Percentiles rank a stretch among this genome's conserved stretches.
These are phyloP conservation scores for Breviolum minutum DNA, from an alignment of 73 alveolate species.

Conservation along the genomic window DNA sequence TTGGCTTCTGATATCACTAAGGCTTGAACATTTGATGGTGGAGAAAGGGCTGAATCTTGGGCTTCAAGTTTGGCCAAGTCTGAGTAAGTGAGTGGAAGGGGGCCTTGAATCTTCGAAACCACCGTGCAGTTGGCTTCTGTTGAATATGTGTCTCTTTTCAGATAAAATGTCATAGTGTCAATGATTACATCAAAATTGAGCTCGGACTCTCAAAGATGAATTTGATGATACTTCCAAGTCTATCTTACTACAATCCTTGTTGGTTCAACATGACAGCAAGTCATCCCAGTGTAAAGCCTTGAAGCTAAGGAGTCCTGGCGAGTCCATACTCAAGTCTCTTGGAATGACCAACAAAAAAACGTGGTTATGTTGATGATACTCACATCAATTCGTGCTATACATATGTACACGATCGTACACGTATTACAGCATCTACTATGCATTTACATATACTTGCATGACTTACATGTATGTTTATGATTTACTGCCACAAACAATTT, in stretches of 20 bases:
- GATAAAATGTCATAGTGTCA: not conserved
- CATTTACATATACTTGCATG: not conserved
- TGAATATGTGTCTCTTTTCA: too few species aligned
- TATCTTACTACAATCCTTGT: not conserved
- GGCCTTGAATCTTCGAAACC: too few species aligned
- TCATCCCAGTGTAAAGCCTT: not conserved
- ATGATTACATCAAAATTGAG: not conserved
- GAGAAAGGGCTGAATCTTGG: not conserved
- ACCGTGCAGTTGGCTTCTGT: too few species aligned
- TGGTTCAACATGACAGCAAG: not conserved
- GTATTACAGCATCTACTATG: not conserved
- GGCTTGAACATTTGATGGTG: constrained; percentile 16
- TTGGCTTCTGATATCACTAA: not conserved
- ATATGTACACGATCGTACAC: too few species aligned
- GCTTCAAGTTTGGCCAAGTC: too few species aligned
- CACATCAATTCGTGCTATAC: too few species aligned
- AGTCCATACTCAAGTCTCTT: not conserved
- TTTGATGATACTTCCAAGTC: not conserved
- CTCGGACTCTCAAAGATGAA: not conserved
- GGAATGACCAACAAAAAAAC: too few species aligned
- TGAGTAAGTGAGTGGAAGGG: not conserved
- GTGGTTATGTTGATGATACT: too few species aligned
- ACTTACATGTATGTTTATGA: not conserved
- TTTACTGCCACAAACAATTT: not conserved
- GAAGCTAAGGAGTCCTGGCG: not conserved